Conservation (phyloP, 1,284 basidiomycete species). For the Ustilago vetiveriae region DNA sequence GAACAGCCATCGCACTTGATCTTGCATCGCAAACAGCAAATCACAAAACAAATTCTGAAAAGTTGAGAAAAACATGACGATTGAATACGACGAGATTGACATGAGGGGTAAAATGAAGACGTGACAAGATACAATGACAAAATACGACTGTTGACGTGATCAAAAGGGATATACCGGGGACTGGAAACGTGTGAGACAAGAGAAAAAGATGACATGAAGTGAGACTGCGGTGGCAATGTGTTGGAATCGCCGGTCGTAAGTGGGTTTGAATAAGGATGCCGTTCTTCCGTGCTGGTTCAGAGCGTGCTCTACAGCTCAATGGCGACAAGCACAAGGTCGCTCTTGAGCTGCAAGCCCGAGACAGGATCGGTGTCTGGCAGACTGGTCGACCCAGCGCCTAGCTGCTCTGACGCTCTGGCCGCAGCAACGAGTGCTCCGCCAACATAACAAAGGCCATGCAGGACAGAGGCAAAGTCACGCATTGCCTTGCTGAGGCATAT, state of each 20-base stretch:
- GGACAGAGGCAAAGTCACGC: conserved; percentile 47
- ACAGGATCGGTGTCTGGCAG: conserved; percentile 22
- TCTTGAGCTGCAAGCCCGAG: conserved; percentile 22
- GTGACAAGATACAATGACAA: conserved; percentile 16
- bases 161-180: conserved; percentile 18
- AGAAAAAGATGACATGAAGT: neutral
- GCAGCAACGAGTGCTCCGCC: conserved; percentile 54
- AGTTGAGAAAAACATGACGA: too few species aligned
- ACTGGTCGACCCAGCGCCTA: conserved; percentile 4
- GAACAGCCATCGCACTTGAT: too few species aligned
- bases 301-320: conserved; percentile 27
- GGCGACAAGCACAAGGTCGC: conserved; percentile 38
- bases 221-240: conserved; percentile 13
- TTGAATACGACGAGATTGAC: neutral
- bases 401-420: conserved; percentile 4
- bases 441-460: conserved; percentile 62
- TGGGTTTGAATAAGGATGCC: too few species aligned
- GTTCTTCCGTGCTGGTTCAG: too few species aligned
- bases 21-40: too few species aligned
- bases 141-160: conserved; percentile 31
- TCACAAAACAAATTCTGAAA: neutral
- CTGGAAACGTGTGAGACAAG: neutral
- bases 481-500: conserved; percentile 48
- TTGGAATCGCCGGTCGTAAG: too few species aligned
- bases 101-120: conserved; percentile 1